These are phyloP conservation scores for Radiomyces spectabilis DNA, from an alignment of 192 early-diverging fungal species.

Conservation along the genomic window DNA sequence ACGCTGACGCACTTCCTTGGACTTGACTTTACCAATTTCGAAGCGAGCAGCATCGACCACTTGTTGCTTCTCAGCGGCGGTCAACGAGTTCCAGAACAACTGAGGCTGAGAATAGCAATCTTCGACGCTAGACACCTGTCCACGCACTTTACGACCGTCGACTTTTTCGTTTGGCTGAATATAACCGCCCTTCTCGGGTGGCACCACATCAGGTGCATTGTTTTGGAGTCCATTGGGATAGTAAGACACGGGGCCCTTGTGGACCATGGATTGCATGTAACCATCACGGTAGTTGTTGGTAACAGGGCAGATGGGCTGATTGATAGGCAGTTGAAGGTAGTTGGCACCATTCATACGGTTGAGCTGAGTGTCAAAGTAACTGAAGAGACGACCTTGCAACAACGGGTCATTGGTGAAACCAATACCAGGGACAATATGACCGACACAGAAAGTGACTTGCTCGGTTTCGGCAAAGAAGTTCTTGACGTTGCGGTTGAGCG, in stretches of 20 bases:
- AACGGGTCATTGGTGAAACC: slow-evolving; percentile 34
- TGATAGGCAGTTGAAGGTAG: slow-evolving; percentile 38
- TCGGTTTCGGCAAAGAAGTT: slow-evolving; percentile 44
- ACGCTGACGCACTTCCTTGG: slow-evolving; percentile 6
- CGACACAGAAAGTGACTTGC: slow-evolving; percentile 34
- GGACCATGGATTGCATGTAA: slow-evolving; percentile 10
- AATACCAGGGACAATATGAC: slow-evolving; percentile 33
- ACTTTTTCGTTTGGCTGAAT: slow-evolving; percentile 15
- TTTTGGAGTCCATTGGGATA: slow-evolving; percentile 12
- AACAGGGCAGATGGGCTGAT: slow-evolving; percentile 25
- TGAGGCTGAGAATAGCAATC: slow-evolving; percentile 23
- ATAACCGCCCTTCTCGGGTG: slow-evolving; percentile 12
- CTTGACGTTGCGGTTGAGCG: slow-evolving; percentile 32
- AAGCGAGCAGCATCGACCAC: slow-evolving; percentile 25
- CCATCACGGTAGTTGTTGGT: slow-evolving; percentile 42
- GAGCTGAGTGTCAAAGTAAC: slow-evolving; percentile 40
- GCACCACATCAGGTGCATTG: slow-evolving; percentile 1
- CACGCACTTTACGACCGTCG: slow-evolving; percentile 6
- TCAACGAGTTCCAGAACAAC: slow-evolving; percentile 29
- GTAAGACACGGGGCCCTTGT: slow-evolving; percentile 21
- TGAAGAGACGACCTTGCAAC: slow-evolving; percentile 40
- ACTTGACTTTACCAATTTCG: slow-evolving; percentile 21
- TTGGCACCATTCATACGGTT: slow-evolving; percentile 31
- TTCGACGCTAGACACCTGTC: slow-evolving; percentile 4
- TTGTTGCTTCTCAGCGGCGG: slow-evolving; percentile 22